Conservation (phyloP, 805 yeast species). For the Dipodascus geniculatus region DNA sequence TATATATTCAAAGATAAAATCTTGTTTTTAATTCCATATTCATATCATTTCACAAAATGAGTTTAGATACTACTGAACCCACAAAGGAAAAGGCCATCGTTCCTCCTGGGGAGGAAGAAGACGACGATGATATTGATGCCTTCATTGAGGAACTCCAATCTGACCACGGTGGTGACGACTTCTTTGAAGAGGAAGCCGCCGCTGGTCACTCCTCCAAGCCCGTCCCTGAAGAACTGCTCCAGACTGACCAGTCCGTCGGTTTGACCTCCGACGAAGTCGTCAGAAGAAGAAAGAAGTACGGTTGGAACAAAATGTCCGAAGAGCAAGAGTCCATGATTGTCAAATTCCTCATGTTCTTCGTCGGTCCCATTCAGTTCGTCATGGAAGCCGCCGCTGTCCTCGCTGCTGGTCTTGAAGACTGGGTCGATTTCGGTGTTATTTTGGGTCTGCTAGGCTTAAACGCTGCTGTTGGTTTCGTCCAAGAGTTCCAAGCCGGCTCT, state of each 20-base stretch:
- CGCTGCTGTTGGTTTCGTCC: conserved; percentile 92
- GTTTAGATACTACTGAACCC: conserved; percentile 19
- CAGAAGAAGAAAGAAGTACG: conserved; percentile 82
- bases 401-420: conserved; percentile 94
- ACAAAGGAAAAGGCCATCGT: conserved; percentile 28
- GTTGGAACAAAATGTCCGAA: conserved; percentile 85
- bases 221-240: conserved; percentile 75
- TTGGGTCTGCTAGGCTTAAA: conserved; percentile 76
- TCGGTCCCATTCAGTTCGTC: conserved; percentile 94
- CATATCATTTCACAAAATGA: background rate
- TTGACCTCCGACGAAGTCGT: conserved; percentile 64
- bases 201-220: conserved; percentile 56
- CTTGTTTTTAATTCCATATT: background rate
- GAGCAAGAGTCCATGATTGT: conserved; percentile 69
- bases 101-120: conserved; percentile 42
- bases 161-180: conserved; percentile 37
- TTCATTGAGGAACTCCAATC: conserved; percentile 60
- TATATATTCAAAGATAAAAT: background rate
- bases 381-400: conserved; percentile 93
- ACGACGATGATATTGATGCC: conserved; percentile 53
- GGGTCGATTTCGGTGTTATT: conserved; percentile 98
- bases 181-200: conserved; percentile 23
- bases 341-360: conserved; percentile 77
- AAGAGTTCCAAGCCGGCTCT: conserved; percentile 97
- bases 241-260: conserved; percentile 73